Evolutionary conservation across 1,284 basidiomycete species (phyloP), one percentile per base, ranked within the genome.

Genomic region (Vanrija sp.): DNA sequence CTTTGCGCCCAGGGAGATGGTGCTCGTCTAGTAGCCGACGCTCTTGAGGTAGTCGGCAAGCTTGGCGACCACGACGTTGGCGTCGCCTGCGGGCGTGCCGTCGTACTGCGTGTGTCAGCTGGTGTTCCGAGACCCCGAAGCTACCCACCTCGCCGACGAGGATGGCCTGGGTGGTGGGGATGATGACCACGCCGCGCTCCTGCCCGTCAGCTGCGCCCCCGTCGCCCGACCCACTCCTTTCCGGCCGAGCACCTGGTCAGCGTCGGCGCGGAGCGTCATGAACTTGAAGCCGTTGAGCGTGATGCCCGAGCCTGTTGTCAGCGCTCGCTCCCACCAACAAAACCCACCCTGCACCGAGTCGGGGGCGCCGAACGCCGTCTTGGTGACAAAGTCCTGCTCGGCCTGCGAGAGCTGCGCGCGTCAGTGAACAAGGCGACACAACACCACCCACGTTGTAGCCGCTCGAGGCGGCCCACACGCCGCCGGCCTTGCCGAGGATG

Each of bases 141-240:
- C 19, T 19, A 63, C 70, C 51, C 46, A 75, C 73, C 66, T 86
- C 85, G 14, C 85, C 83, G 22, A 98, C 84, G 54, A 98, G 81
- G 58, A 96, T 80, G 4, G 90, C 91, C 71, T 92, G 89, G 64
- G 82, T 88, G 23, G 93, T 97, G 81, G 91, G 90, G 55, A 91
- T 86, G 59, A 94, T 70, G 57, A 92, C 78, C 54, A 82, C 82
- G 2, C 94, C 95, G 72, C 90, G 84, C 24, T 81, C 83, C 91
- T 95, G 69, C 22, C 3, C 8, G 3, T 39, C n/a, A 39, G 37
- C 41, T 42, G 14, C 8, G 31, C 24, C 24, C 27, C 6, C 16
- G 18, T 23, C n/a, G 15, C 16, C 20, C 6, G n/a, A 78, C 86
- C 72, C 64, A 91, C 92, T 66, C 69, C 78, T 73, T 91, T 88